These are phyloP conservation scores for Paulinella micropora DNA, from an alignment of 78 protist species.

Conservation along the genomic window DNA sequence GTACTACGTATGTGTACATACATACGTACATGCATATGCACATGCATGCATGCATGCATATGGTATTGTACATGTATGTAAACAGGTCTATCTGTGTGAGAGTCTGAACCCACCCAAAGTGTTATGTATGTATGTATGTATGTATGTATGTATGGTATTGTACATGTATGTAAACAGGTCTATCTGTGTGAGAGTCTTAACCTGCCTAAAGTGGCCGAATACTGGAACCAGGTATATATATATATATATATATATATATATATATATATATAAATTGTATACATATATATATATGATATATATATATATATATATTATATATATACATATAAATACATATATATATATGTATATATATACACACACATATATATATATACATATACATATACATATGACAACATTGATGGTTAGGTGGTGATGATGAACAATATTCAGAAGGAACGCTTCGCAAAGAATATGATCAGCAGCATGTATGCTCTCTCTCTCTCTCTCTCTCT, in stretches of 20 bases:
- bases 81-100: constrained; percentile 23
- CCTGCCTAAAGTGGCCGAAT: constrained; percentile 62
- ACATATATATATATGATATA: no score
- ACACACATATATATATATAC: not conserved
- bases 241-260: not conserved
- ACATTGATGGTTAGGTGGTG: constrained; percentile 39
- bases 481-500: not conserved
- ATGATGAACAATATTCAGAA: constrained; percentile 71
- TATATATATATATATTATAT: not conserved
- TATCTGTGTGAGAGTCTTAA: not conserved
- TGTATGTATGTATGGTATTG: no score
- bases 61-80: no score
- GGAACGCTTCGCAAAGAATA: constrained; percentile 60
- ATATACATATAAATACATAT: not conserved
- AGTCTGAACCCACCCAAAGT: no score
- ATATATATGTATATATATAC: not conserved
- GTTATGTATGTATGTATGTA: no score
- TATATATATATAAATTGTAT: no score
- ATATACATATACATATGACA: no score
- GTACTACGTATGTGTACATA: no score
- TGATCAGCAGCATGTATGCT: not conserved
- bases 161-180: no score
- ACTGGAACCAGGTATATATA: constrained; percentile 59
- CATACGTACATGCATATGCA: no score
- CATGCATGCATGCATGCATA: no score